These are phyloP conservation scores for Lasiosphaeria miniovina DNA, from an alignment of 495 filamentous ascomycete genomes.

Conservation along the genomic window DNA sequence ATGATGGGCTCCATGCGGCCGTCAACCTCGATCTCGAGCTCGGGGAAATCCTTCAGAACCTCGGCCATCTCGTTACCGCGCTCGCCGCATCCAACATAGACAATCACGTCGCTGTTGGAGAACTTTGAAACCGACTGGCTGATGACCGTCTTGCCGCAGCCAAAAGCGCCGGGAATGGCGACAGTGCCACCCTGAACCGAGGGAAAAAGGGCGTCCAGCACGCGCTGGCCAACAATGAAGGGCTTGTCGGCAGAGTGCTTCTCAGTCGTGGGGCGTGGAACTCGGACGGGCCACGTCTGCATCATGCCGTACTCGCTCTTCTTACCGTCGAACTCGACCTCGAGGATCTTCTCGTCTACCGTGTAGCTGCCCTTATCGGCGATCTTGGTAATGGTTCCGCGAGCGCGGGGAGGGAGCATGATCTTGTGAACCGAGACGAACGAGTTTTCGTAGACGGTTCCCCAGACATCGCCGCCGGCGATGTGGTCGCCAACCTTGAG, in stretches of 20 bases:
- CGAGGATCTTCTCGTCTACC: conserved; percentile 89
- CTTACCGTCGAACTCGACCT: conserved; percentile 95
- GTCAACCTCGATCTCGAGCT: conserved; percentile 85
- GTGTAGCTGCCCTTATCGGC: conserved; percentile 88
- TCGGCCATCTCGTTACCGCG: conserved; percentile 99
- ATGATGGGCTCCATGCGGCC: conserved; percentile 98
- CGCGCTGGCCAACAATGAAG: conserved; percentile 93
- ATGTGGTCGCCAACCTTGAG: conserved; percentile 96
- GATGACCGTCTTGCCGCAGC: conserved; percentile 99
- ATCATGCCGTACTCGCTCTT: conserved; percentile 94
- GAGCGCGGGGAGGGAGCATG: conserved; percentile 83
- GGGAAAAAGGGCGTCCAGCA: conserved; percentile 96
- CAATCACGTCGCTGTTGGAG: conserved; percentile 98
- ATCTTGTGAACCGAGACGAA: conserved; percentile 94
- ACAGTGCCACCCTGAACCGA: conserved; percentile 96
- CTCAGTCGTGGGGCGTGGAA: conserved; percentile 84
- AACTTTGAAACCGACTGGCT: conserved; percentile 98
- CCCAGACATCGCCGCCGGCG: conserved; percentile 92
- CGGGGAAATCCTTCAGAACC: conserved; percentile 99
- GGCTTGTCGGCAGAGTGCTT: conserved; percentile 83
- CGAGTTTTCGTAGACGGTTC: conserved; percentile 92
- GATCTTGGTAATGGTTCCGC: conserved; percentile 88
- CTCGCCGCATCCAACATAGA: conserved; percentile 98
- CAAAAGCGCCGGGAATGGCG: conserved; percentile 97
- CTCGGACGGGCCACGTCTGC: conserved; percentile 99